Evolutionary conservation across 2,329 filamentous ascomycete genomes (phyloP).

Genomic region (Cordyceps javanica): DNA sequence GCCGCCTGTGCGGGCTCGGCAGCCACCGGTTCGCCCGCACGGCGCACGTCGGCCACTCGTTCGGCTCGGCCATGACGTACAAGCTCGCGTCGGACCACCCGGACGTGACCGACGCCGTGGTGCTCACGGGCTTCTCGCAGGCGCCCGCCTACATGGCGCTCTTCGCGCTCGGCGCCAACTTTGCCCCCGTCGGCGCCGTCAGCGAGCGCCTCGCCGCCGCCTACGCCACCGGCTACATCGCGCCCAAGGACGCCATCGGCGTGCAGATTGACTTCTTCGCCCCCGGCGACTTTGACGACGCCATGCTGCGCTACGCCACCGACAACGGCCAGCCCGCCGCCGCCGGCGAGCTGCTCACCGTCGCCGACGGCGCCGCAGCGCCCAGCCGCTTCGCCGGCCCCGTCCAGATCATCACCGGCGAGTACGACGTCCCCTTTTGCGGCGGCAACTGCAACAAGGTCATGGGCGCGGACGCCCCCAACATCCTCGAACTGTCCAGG

Average conservation of each 20-base stretch:
- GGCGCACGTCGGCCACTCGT: constrained; percentile 59
- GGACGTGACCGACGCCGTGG: constrained; percentile 47
- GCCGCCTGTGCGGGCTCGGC: constrained; percentile 36
- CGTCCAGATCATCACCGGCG: constrained; percentile 50
- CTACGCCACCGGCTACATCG: constrained; percentile 49
- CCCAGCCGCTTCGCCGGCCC: constrained; percentile 43
- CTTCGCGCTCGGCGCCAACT: constrained; percentile 41
- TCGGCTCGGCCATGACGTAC: constrained; percentile 54
- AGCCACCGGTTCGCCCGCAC: constrained; percentile 33
- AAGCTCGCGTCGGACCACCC: constrained; percentile 47
- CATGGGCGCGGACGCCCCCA: constrained; percentile 27
- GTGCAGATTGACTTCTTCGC: constrained; percentile 48
- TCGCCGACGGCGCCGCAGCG: constrained; percentile 32
- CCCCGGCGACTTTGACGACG: constrained; percentile 49
- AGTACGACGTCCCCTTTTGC: constrained; percentile 50
- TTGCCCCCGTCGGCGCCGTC: constrained; percentile 35
- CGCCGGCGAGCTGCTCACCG: constrained; percentile 52
- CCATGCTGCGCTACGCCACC: constrained; percentile 40
- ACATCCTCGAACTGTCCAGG: constrained; percentile 37
- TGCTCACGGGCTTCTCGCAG: constrained; percentile 55
- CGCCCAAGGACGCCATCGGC: constrained; percentile 36
- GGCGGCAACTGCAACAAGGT: constrained; percentile 53
- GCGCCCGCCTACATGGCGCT: constrained; percentile 36
- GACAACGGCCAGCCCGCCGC: constrained; percentile 49
- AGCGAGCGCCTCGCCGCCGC: constrained; percentile 19